Conservation (phyloP, 2,329 filamentous ascomycete species). For the Pseudogymnoascus sp. region DNA sequence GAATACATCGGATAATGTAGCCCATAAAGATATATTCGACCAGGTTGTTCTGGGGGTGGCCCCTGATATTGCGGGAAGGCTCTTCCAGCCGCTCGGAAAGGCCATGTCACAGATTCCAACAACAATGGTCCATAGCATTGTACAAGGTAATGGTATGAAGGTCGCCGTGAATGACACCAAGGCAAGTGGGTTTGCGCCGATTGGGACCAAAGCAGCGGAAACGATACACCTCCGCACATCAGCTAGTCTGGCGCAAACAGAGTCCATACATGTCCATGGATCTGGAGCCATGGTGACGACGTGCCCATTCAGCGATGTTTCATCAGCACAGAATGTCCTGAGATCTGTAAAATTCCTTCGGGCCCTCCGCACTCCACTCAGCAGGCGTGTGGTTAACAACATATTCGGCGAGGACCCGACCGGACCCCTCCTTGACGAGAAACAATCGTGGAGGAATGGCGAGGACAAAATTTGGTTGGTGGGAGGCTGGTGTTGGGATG, state of each 20-base stretch:
- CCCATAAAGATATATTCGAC: conserved; percentile 36
- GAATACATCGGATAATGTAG: conserved; percentile 18
- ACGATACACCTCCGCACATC: conserved; percentile 15
- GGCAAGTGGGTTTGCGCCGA: conserved; percentile 10
- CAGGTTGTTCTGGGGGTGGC: conserved; percentile 46
- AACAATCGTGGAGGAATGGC: conserved; percentile 42
- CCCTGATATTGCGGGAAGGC: conserved; percentile 41
- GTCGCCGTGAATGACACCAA: conserved; percentile 17
- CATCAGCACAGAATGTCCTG: conserved; percentile 30
- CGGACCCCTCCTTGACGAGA: conserved; percentile 11
- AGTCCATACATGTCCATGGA: conserved; percentile 44
- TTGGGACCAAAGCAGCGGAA: conserved; percentile 18
- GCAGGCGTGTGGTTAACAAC: conserved; percentile 38
- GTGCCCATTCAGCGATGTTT: conserved; percentile 34
- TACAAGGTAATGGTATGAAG: conserved; percentile 31
- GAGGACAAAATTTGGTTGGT: conserved; percentile 45
- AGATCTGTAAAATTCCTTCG: conserved; percentile 42
- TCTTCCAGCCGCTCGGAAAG: conserved; percentile 37
- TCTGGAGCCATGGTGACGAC: conserved; percentile 46
- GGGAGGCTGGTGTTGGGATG: conserved; percentile 58
- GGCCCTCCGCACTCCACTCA: conserved; percentile 42
- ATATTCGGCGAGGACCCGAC: conserved; percentile 31
- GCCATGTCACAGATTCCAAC: conserved; percentile 40
- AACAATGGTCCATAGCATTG: conserved; percentile 39
- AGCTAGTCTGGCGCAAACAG: conserved; percentile 24